Evolutionary conservation across 257 asterid genomes (phyloP).

Genomic region (Vinca minor): DNA sequence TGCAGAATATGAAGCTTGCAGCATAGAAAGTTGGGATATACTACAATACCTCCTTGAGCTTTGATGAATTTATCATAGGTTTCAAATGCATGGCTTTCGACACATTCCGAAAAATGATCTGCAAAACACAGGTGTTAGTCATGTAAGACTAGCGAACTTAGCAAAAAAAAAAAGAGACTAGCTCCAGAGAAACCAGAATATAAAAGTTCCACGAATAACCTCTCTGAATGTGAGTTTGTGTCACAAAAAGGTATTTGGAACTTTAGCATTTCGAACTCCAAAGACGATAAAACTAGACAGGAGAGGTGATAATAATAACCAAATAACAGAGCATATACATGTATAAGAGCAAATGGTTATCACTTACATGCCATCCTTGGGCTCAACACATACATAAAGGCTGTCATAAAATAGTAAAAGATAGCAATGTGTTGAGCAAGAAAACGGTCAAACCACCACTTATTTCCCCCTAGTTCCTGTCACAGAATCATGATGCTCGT

Average conservation of each 20-base stretch:
- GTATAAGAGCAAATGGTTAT: constrained; percentile 9
- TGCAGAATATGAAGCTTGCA: too few relatives aligned
- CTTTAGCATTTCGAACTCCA: neutral
- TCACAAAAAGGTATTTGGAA: too few relatives aligned
- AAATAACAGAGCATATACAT: too few relatives aligned
- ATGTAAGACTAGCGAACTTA: neutral
- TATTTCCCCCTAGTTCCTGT: constrained; percentile 97
- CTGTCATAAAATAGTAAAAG: constrained; percentile 82
- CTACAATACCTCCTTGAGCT: constrained; percentile 58
- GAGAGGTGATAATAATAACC: neutral
- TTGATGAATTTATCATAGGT: constrained; percentile 92
- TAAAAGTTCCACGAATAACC: neutral
- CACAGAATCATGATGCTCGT: constrained; percentile 14
- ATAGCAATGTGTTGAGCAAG: constrained; percentile 85
- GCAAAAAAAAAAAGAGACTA: too few relatives aligned
- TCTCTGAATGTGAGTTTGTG: neutral
- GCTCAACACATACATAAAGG: constrained; percentile 75
- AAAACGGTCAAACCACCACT: constrained; percentile 94
- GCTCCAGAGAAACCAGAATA: neutral
- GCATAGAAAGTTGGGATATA: neutral
- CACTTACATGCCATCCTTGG: constrained; percentile 99
- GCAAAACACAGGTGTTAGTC: constrained; percentile 14
- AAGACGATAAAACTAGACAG: constrained; percentile 1
- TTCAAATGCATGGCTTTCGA: constrained; percentile 88
- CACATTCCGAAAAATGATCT: constrained; percentile 98